phyloP scores from a whole-genome alignment of 1,139 yeast species.

The Suhomyces taliae region DNA sequence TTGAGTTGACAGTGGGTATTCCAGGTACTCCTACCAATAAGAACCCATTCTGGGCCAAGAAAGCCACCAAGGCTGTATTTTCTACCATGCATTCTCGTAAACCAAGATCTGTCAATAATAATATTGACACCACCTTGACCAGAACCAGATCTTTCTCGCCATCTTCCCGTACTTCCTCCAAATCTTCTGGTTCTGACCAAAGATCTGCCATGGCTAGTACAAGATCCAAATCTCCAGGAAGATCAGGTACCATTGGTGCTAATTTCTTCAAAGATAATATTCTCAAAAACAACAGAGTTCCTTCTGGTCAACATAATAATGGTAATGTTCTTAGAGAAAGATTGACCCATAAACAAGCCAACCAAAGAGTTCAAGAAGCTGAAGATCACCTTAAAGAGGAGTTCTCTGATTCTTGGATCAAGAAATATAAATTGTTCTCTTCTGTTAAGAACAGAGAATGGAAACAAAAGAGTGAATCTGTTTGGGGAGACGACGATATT shows the following conservation, averaged over 20 bases:
- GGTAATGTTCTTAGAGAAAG: not conserved
- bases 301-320: not conserved
- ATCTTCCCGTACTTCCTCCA: not conserved
- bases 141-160: not conserved
- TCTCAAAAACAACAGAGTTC: not conserved
- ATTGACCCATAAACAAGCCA: constrained; percentile 25
- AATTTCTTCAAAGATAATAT: constrained; percentile 1
- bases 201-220: not conserved
- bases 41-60: not conserved
- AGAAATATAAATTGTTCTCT: constrained; percentile 30
- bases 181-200: not conserved
- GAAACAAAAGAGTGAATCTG: constrained; percentile 24
- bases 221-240: not conserved
- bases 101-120: not conserved
- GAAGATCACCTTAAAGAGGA: constrained; percentile 40
- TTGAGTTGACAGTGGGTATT: constrained; percentile 11
- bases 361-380: constrained; percentile 34
- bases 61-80: not conserved
- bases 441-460: constrained; percentile 26
- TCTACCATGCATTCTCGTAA: not conserved
- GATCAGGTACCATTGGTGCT: not conserved
- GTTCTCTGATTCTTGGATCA: constrained; percentile 72
- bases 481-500: constrained; percentile 41
- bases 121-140: not conserved
- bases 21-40: constrained; percentile 1